phyloP scores from a whole-genome alignment of 441 rosid species.

The Adansonia grandidieri region DNA sequence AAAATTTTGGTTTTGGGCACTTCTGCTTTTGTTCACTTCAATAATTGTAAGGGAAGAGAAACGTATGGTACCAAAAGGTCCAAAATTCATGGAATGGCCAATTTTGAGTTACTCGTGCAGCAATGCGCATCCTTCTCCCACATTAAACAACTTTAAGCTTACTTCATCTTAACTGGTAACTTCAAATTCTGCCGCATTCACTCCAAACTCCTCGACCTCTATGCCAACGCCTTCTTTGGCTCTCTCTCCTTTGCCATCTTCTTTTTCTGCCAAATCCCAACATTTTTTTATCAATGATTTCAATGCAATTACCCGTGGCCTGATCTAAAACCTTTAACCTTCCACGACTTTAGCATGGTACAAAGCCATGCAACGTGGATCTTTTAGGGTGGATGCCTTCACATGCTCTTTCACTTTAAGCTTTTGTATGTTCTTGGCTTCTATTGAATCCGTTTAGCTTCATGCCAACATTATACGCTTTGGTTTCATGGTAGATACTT shows the following conservation, averaged over 20 bases:
- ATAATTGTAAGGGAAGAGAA: too few species aligned
- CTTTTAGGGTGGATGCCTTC: slow-evolving; percentile 64
- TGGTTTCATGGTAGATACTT: slow-evolving; percentile 68
- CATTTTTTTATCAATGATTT: slow-evolving; percentile 66
- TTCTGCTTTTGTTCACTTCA: too few species aligned
- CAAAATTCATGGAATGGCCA: slow-evolving; percentile 47
- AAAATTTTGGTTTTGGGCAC: too few species aligned
- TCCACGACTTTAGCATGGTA: slow-evolving; percentile 58
- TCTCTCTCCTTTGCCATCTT: slow-evolving; percentile 61
- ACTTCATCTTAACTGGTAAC: slow-evolving; percentile 61
- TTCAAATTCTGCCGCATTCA: slow-evolving; percentile 53
- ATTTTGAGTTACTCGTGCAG: slow-evolving; percentile 41
- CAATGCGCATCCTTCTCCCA: slow-evolving; percentile 53
- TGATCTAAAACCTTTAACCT: slow-evolving; percentile 59
- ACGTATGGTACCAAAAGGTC: neutral
- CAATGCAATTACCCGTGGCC: slow-evolving; percentile 84
- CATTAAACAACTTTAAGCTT: slow-evolving; percentile 67
- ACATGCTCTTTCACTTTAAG: slow-evolving; percentile 78
- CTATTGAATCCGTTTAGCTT: slow-evolving; percentile 51
- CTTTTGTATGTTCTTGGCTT: slow-evolving; percentile 68
- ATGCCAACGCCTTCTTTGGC: slow-evolving; percentile 55
- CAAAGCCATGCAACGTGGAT: slow-evolving; percentile 50
- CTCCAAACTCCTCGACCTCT: slow-evolving; percentile 76
- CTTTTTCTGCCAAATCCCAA: slow-evolving; percentile 51
- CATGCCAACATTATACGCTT: slow-evolving; percentile 55